A percentile compares a stretch with the other conserved stretches of the same genome.
phyloP scores from a whole-genome alignment of 305 asterid species.

The Fraxinus angustifolia region DNA sequence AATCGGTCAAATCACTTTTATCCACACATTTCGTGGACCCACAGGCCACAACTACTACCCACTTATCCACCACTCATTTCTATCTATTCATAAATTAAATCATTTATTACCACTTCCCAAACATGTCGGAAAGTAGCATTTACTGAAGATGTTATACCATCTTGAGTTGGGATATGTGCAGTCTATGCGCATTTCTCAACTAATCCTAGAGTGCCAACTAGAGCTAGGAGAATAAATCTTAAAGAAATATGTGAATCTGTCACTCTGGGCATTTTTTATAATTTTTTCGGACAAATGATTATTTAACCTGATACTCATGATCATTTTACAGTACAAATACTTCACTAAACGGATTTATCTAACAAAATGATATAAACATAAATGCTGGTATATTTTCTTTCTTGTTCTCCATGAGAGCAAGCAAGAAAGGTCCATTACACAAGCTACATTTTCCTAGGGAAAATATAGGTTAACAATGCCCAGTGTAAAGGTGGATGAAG shows the following conservation, averaged over 20 bases:
- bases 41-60: background rate
- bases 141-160: background rate
- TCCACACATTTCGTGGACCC: background rate
- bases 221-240: background rate
- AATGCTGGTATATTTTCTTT: background rate
- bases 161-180: background rate
- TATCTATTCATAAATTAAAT: background rate
- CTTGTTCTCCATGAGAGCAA: background rate
- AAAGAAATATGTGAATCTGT: background rate
- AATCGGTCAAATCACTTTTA: background rate
- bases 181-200: background rate
- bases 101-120: background rate
- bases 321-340: background rate
- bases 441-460: background rate
- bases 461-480: background rate
- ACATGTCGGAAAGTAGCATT: background rate
- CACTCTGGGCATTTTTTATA: background rate
- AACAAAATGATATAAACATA: background rate
- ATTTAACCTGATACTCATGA: background rate
- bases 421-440: background rate
- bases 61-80: background rate
- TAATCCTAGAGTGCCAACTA: background rate
- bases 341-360: background rate
- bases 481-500: background rate
- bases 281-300: background rate